Evolutionary conservation across 2,329 filamentous ascomycete species (phyloP), one percentile per base, ranked within the genome.

Genomic region (Fusarium siculi): DNA sequence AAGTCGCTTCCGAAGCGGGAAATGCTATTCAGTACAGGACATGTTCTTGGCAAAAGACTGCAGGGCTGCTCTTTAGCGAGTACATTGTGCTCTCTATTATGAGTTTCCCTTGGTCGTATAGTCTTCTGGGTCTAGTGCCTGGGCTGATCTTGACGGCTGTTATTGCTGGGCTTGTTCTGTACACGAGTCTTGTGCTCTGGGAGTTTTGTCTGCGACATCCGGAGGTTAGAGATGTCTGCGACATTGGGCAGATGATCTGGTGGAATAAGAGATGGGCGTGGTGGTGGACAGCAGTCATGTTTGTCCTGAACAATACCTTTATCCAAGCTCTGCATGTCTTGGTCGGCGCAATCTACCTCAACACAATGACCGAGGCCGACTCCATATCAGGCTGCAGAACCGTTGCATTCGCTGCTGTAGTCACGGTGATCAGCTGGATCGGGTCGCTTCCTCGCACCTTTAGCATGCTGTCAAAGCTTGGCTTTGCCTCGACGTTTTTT

Each of bases 31-130:
- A 97, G 84, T 97, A 97, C 81, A 88, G 95, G 67, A 97, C 94
- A 44, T 98, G 95, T 84, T 95, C 92, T 76, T 98, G 95, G 95
- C 92, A 93, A 79, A 97, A 97, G 92, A 97, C 95, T 59, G 94
- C 95, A 0, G 94, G 92, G 2, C 82, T 97, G 73, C 89, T 97
- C 54, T 97, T 97, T 83, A 96, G 94, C 50, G 95, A 97, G 85
- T 97, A 98, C 82, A 98, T 97, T 63, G 97, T 94, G 80, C 84
- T 97, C 83, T 79, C 89, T 66, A 97, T 97, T 79, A 97, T 97
- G 94, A 96, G 93, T 52, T 97, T 97, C 76, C 95, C 95, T 0
- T 97, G 93, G 88, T 97, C 94, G 0, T 97, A 97, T 82, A 93
- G 93, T 46, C 84, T 95, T 34, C 88, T 98, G 18, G 95, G 95